Evolutionary conservation across 2,329 filamentous ascomycete genomes (phyloP), one percentile per base, ranked within the genome.

Genomic region (Paramyrothecium roridum): DNA sequence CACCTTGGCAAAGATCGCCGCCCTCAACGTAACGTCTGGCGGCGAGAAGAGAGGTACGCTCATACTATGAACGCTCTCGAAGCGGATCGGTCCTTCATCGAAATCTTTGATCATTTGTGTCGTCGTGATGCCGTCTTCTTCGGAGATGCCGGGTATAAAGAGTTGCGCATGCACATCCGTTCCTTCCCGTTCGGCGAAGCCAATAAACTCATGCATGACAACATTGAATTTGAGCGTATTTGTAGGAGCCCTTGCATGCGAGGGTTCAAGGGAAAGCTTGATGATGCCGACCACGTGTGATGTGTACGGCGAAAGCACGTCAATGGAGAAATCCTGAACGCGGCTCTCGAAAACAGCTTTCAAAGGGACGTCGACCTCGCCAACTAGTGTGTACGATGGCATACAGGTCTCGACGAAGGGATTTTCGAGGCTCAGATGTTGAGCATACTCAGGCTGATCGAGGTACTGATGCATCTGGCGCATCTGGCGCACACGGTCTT

Each of bases 21-120:
- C 89, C 54, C 95, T 85, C 53, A 99, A 74, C 22, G 86, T 88
- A 1, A 91, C 86, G 49, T 88, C 87, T 21, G 83, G 84, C 1
- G 91, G 84, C 6, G 72, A 69, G 47, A 88, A 88, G 37, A 96
- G 80, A 3, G 93, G 90, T 53, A 99, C 81, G 69, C 91, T 96
- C 91, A 99, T 96, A 71, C 91, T 96, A 77, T 99, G 95, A 51
- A 98, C 93, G 72, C 95, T 99, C 73, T 98, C 93, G 63, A 99
- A 99, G 3, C 90, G 88, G 54, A 99, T 87, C 0, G 93, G 86
- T 0, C 90, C 89, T 71, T 99, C 95, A 64, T 98, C 93, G 65
- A 99, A 99, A 54, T 91, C 91, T 59, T 83, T 88, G 60, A 97
- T 93, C 84, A 97, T 93, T 65, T 96, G 91, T 1, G 93, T 98